Base-by-base conservation (phyloP, 306 rosid genomes). In the Castanea crenata region DNA sequence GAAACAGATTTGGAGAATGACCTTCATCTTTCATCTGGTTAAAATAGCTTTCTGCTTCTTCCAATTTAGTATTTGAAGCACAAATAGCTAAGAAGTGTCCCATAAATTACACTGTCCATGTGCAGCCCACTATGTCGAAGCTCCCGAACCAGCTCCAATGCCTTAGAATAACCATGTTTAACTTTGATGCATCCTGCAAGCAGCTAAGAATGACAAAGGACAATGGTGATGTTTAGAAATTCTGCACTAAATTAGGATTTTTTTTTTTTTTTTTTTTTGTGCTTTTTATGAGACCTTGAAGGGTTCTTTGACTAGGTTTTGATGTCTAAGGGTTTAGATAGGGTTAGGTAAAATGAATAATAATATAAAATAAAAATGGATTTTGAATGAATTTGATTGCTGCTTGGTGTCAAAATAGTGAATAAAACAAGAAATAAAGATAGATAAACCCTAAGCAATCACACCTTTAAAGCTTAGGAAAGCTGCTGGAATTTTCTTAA, bases 81-180 rank as follows among this genome's bases (percentile, higher is more conserved):
- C 92, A 92, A 61, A 94, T 90, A 34, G 99, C 99, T 69, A 94
- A 94, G 76, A 62, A 92, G 81, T 67, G 97, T 82, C 79, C 99
- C 99, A 83, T 94, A 94, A 82, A 86, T 76, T 69, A 94, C 90
- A 73, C 70, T 82, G 80, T 94, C 99, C 97, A 87, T 90, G 75
- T 51, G 83, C 83, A 92, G 76, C 72, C 84, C 87, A 86, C 75
- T 81, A 57, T 59, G 69, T 76, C 79, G 90, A 87, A 92, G 74
- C 82, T 92, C 97, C 85, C 88, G 90, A 75, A 92, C 80, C 23
- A 94, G 86, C 88, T 91, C 97, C 41, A 94, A 76, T 25, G 97
- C 93, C 84, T 82, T 90, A n/a, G 85, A 54, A 83, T 94, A 94
- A 75, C 99, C 92, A 69, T 88, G 56, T 80, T 92, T 88, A 59